Base-by-base conservation (phyloP, 1,284 basidiomycete species). In the Ustilago tritici region DNA sequence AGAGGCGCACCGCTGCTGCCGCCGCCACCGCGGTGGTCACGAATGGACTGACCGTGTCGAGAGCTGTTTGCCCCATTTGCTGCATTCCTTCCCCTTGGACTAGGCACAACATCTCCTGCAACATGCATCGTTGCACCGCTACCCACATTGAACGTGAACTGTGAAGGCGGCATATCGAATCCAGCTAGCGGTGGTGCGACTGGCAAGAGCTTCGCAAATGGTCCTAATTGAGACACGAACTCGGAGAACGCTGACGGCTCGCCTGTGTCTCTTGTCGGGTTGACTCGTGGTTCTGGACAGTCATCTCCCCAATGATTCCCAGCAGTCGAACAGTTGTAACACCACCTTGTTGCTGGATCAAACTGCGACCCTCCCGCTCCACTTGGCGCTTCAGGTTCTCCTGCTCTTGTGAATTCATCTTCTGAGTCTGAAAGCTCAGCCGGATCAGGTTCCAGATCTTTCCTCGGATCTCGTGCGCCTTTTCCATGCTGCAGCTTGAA, bases 231-330 rank as follows among this genome's bases (percentile, higher is more conserved):
- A 11, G 90, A 88, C 81, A 93, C 92, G 80, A 90, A 88, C 31
- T 87, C 86, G 73, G 92, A 90, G 86, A 95, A 96, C 2, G 93
- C 93, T 3, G 92, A 93, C 15, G 89, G 89, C 75, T 92, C 84
- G 41, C 70, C 91, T 43, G 86, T 84, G 0, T 91, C 89, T 43
- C 87, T 83, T 68, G 90, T 90, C 32, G 87, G 85, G 14, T 88
- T 88, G 70, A 89, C 89, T 2, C 89, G 87, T 2, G 89, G 83
- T 43, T 89, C 88, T 34, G 89, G 86, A 78, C 94, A 96, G 84
- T 95, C 94, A 84, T 96, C 95, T 52, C 95, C 95, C 84, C 93
- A 90, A 86, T 97, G 95, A 38, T 79, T 79, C 5, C 93, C 93
- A 57, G 87, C 86, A 38, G 87, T 87, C 32, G 93, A 93, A 81